Evolutionary conservation across 306 rosid species (phyloP).

Genomic region (Fagus crenata): DNA sequence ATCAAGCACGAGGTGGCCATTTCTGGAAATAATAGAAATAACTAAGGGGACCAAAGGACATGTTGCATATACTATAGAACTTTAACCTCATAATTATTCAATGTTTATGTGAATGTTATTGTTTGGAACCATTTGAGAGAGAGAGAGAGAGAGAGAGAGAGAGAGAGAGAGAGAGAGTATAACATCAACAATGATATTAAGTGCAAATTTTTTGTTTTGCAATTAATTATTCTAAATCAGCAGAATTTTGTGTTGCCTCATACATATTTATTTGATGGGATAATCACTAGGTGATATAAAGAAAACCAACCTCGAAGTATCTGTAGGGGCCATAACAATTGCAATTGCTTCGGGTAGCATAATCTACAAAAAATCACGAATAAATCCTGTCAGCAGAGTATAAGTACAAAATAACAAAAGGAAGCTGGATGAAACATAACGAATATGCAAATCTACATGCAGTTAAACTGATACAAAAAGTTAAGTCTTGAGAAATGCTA

Average conservation of each 20-base stretch:
- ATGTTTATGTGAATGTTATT: no score
- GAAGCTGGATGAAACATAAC: not conserved
- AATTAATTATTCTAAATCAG: conserved; percentile 1
- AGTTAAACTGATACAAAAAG: not conserved
- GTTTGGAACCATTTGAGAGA: no score
- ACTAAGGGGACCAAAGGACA: no score
- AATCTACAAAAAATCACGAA: conserved; percentile 59
- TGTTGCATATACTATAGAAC: no score
- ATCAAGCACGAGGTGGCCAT: no score
- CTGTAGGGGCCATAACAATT: conserved; percentile 99
- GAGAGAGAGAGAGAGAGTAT: conserved; percentile 5
- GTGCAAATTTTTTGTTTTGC: not conserved
- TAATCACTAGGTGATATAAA: not conserved
- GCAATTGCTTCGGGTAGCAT: conserved; percentile 99
- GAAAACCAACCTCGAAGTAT: conserved; percentile 60
- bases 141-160: conserved; percentile 10
- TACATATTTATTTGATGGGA: not conserved
- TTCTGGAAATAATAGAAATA: no score
- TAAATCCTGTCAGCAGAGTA: conserved; percentile 23
- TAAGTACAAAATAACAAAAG: conserved; percentile 10
- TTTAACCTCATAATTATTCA: no score
- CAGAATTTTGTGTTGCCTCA: not conserved
- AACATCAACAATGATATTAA: not conserved
- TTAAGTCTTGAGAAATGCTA: not conserved
- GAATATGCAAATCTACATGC: not conserved